Evolutionary conservation across 805 yeast genomes (phyloP).

Genomic region (Wickerhamiella australiensis): DNA sequence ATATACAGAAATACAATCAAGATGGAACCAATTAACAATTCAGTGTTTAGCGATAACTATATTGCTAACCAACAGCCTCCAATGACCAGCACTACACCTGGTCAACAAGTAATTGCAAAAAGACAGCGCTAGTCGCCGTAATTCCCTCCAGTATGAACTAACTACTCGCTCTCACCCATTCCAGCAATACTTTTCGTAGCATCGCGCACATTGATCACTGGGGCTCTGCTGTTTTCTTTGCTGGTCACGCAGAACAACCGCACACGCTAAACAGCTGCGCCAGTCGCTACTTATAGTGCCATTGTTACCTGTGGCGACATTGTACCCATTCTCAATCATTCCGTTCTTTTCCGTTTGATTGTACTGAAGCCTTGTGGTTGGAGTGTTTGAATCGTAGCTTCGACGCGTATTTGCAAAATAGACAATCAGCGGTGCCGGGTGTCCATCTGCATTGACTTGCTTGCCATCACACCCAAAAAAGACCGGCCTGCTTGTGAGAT

Average conservation of each 20-base stretch:
- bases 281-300: slow-evolving; percentile 59
- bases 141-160: not conserved
- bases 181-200: slow-evolving; percentile 75
- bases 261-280: slow-evolving; percentile 73
- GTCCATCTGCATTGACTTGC: slow-evolving; percentile 33
- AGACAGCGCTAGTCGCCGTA: not conserved
- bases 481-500: slow-evolving; percentile 40
- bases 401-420: slow-evolving; percentile 64
- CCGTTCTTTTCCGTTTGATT: slow-evolving; percentile 43
- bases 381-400: slow-evolving; percentile 51
- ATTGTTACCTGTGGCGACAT: slow-evolving; percentile 57
- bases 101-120: too few relatives aligned
- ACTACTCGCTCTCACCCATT: not conserved
- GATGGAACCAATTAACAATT: too few relatives aligned
- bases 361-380: slow-evolving; percentile 59
- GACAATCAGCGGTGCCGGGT: slow-evolving; percentile 56
- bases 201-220: slow-evolving; percentile 57
- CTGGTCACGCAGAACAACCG: slow-evolving; percentile 67
- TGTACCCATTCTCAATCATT: slow-evolving; percentile 66
- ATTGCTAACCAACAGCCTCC: too few relatives aligned
- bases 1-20: too few relatives aligned
- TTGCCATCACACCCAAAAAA: slow-evolving; percentile 70
- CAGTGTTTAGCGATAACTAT: too few relatives aligned
- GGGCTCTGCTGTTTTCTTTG: slow-evolving; percentile 54
- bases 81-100: too few relatives aligned